Evolutionary conservation across 2,329 filamentous ascomycete genomes (phyloP), one percentile per base, ranked within the genome.

Genomic region (Dothistroma septosporum): DNA sequence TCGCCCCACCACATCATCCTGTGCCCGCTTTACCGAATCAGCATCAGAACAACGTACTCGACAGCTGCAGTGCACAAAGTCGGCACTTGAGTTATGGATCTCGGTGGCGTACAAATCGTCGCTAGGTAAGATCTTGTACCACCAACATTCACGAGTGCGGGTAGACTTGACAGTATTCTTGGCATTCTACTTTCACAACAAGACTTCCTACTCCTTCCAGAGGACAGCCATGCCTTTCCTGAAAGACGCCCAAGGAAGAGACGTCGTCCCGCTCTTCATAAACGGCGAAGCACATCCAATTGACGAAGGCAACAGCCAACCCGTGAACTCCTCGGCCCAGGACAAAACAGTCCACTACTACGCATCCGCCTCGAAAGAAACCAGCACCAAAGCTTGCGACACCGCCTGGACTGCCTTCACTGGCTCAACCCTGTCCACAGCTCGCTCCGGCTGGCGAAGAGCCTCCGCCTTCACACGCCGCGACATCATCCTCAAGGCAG

Each of bases 221-320:
- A 50, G 47, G 10, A 50, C 16, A 28, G n/a, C n/a, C 4, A 67
- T 67, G 65, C 65, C 64, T 14, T 55, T 68, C 14, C 28, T 47
- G 33, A 53, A 65, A 24, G 65, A 67, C 50, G 47, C 53, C 11
- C 60, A 65, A 52, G 60, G 59, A 48, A 63, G 61, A n/a, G 58
- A 66, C 21, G 64, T 67, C 31, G 70, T 73, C 6, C 71, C 70
- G 1, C 60, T 70, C 52, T 70, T 69, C 63, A 69, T 73, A 58
- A 64, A 72, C 54, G 68, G 69, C 58, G 44, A 58, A 48, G 53
- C 67, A n/a, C 53, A 67, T 9, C 59, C 64, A 12, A 61, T 65
- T 21, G 58, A 67, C 46, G 46, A 47, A 24, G 33, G 41, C 28
- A 22, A 28, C 12, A 32, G 37, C 12, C 22, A 31, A 5, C 55